Base-by-base conservation (phyloP, 2,329 filamentous ascomycete species). In the Neonectria faginata region DNA sequence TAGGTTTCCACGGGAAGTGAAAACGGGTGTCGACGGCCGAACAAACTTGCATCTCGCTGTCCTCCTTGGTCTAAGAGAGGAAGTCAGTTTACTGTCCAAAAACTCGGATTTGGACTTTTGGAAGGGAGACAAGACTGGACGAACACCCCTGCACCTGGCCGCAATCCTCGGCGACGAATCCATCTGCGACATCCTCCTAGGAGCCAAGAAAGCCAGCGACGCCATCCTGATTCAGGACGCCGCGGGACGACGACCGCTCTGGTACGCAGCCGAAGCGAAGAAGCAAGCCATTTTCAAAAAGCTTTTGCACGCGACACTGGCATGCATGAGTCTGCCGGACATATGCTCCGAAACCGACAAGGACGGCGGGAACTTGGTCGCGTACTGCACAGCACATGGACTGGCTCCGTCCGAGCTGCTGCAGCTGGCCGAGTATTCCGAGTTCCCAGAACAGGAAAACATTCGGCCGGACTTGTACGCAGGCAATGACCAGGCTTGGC, bases 121-220 rank as follows among this genome's bases (percentile, higher is more conserved):
- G 3, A 27, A 5, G 14, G n/a, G 10, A 27, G 52, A 54, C n/a
- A 8, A n/a, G 2, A 25, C 25, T 27, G 39, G 25, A 10, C 7
- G n/a, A 18, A 55, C 39, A 7, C 36, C 52, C 7, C 25, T 59
- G 12, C 56, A 59, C 25, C 16, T 59, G 3, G 45, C 47, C 5
- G 33, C n/a, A 12, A 59, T 59, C n/a, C 14, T 27, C 7, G 56
- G 56, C 6, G 16, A 31, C 11, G 25, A 44, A 20, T n/a, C 25
- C 11, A 22, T 55, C 5, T 55, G 52, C 39, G 52, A 39, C 22
- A 39, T n/a, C 12, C 39, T 55, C 6, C 22, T 55, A 6, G 16
- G 16, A 10, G 20, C 8, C 5, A 33, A 25, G 11, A 12, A 27
- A 2, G 16, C 14, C 5, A 18, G 5, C 8, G 22, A 10, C 10